Evolutionary conservation across 164 flowering plant species (phyloP).

Genomic region (Dillenia turbinata): DNA sequence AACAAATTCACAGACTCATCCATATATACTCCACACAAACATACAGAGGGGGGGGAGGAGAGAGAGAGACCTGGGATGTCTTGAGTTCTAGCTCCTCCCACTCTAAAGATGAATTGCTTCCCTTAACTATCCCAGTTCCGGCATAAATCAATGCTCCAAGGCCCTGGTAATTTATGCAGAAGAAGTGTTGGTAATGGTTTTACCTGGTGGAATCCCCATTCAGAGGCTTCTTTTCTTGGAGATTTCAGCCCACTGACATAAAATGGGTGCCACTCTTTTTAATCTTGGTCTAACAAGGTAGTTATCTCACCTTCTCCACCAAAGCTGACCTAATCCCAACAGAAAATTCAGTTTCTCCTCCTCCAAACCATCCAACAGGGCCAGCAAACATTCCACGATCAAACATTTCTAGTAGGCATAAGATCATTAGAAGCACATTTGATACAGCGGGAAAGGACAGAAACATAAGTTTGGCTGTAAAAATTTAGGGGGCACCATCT

Average conservation of each 20-base stretch:
- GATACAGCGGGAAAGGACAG: too few relatives aligned
- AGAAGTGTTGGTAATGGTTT: too few relatives aligned
- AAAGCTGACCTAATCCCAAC: constrained; percentile 97
- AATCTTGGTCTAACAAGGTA: neutral
- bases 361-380: constrained; percentile 98
- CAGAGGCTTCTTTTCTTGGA: too few relatives aligned
- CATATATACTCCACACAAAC: neutral
- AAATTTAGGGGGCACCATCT: too few relatives aligned
- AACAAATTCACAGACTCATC: neutral
- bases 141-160: constrained; percentile 75
- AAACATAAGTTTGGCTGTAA: too few relatives aligned
- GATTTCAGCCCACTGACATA: too few relatives aligned
- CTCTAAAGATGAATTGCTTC: constrained; percentile 66
- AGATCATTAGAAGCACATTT: neutral
- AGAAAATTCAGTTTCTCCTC: constrained; percentile 88
- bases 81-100: constrained; percentile 96
- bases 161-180: constrained; percentile 32
- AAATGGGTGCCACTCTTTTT: too few relatives aligned
- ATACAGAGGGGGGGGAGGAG: constrained; percentile 6
- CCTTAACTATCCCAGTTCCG: constrained; percentile 92
- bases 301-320: constrained; percentile 57
- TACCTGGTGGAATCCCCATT: too few relatives aligned
- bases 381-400: constrained; percentile 99
- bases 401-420: constrained; percentile 60
- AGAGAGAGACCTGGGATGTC: constrained; percentile 73